phyloP scores from a whole-genome alignment of 441 rosid genomes.

The Adansonia madagascariensis region DNA sequence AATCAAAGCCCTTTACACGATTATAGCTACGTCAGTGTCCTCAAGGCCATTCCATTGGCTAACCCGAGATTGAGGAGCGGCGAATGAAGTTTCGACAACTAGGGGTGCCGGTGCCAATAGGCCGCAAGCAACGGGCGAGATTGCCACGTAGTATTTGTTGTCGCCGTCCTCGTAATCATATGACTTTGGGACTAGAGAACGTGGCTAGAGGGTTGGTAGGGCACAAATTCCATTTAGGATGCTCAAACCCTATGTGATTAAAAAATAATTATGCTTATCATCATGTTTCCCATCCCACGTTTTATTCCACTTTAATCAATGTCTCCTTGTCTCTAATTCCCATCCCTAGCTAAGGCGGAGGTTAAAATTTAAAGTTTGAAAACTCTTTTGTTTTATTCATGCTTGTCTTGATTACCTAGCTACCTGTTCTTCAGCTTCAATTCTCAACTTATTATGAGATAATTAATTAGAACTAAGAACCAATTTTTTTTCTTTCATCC shows the following conservation, averaged over 20 bases:
- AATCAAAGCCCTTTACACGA: slow-evolving; percentile 19
- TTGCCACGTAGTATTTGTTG: slow-evolving; percentile 26
- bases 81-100: slow-evolving; percentile 25
- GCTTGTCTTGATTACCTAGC: slow-evolving; percentile 22
- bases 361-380: slow-evolving; percentile 1
- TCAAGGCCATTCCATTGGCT: slow-evolving; percentile 28
- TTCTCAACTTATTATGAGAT: not conserved
- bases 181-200: slow-evolving; percentile 17
- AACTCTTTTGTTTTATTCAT: not conserved
- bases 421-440: slow-evolving; percentile 1
- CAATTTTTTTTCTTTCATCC: not conserved
- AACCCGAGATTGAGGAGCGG: not conserved
- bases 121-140: slow-evolving; percentile 19
- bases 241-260: slow-evolving; percentile 29
- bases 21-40: slow-evolving; percentile 10
- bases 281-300: slow-evolving; percentile 44
- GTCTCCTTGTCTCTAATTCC: slow-evolving; percentile 40
- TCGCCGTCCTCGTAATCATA: not conserved
- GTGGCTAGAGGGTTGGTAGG: slow-evolving; percentile 37
- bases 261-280: slow-evolving; percentile 38
- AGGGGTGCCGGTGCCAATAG: slow-evolving; percentile 24
- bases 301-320: slow-evolving; percentile 48
- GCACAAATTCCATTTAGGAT: slow-evolving; percentile 38
- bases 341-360: not conserved
- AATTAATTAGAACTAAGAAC: not conserved